Conservation (phyloP, 2,329 filamentous ascomycete species). For the Microascus cirrosus region DNA sequence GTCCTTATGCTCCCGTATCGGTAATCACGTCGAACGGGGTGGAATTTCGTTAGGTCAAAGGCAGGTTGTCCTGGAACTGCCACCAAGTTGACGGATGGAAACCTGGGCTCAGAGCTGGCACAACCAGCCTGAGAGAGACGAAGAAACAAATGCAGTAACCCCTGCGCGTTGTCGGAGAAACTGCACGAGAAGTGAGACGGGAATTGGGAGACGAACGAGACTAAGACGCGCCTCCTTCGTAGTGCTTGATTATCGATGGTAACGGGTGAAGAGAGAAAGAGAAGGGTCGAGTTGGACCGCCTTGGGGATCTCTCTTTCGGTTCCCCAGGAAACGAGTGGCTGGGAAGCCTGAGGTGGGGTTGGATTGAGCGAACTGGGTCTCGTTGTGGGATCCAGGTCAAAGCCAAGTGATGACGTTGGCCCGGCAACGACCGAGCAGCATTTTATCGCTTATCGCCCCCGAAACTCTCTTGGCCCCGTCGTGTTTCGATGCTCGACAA, state of each 20-base stretch:
- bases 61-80: not conserved
- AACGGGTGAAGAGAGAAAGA: not conserved
- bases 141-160: not conserved
- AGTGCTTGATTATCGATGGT: not conserved
- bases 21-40: too few relatives aligned
- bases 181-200: not conserved
- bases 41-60: not conserved
- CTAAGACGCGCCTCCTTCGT: not conserved
- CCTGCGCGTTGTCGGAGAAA: not conserved
- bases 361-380: not conserved
- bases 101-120: not conserved
- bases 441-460: not conserved
- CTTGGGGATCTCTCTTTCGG: slow-evolving; percentile 6
- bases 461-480: not conserved
- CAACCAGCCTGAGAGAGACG: not conserved
- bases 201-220: not conserved
- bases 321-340: slow-evolving; percentile 16
- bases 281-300: slow-evolving; percentile 3
- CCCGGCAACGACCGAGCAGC: slow-evolving; percentile 12
- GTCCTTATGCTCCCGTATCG: not conserved
- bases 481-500: too few relatives aligned
- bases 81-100: not conserved
- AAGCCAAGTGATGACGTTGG: slow-evolving; percentile 14
- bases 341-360: not conserved
- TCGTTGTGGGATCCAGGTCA: slow-evolving; percentile 6